Base-by-base conservation (phyloP, 176 grass and related monocot species). In the Phragmites australis region DNA sequence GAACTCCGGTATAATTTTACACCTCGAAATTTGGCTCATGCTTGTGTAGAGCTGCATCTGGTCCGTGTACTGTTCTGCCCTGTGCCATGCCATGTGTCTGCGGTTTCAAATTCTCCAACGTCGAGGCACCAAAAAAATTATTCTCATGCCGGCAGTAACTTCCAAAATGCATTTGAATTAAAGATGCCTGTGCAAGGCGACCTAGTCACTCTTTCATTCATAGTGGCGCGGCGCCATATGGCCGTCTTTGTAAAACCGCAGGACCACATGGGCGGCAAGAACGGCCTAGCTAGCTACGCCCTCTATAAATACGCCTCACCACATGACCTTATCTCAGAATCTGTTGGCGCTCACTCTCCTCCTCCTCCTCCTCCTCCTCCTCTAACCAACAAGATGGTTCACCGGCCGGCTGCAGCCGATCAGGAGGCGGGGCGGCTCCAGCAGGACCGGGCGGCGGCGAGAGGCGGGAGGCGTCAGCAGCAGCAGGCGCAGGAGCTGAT, bases 81-180 rank as follows among this genome's bases (percentile, higher is more conserved):
- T 59, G 58, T 74, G 59, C 46, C 70, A 57, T 74, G 65, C 81
- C 81, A 83, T 52, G 81, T 83, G 74, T 23, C 16, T 45, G 60
- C 21, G 48, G 9, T 55, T 83, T 83, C 81, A 67, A 83, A 83
- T 66, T 17, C 39, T 42, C 31, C 30, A 29, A 1, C 5, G 19
- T 52, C 15, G 13, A 8, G 15, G 31, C 11, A 25, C 41, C 41
- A 49, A 48, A 53, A 59, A 72, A 71, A 27, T 6, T 27, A 45
- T 65, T 45, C 22, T 82, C 30, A 8, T 23, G 81, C 81, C 71
- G 31, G 64, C 79, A 16, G 79, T 71, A 77, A 57, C 65, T 62
- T 71, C 72, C 85, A 77, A 87, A 82, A 58, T 11, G 54, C 71
- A 63, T 87, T 77, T 55, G 72, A 87, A 87, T 70, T 64, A 82